Percentiles rank a stretch among this genome's conserved stretches.
Evolutionary conservation across 208 protist genomes (phyloP).

Genomic region (Acanthamoeba healyi): DNA sequence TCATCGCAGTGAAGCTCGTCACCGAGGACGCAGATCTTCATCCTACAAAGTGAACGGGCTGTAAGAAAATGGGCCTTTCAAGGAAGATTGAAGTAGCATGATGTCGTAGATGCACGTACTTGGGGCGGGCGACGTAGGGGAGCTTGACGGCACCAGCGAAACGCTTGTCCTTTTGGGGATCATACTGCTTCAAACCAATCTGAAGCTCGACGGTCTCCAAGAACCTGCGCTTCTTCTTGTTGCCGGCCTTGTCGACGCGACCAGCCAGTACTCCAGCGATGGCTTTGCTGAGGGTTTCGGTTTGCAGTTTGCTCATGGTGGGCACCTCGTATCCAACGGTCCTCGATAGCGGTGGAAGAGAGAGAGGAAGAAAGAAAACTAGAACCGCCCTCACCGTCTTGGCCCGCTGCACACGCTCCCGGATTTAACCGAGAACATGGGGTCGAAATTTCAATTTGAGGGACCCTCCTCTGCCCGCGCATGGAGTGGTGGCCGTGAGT

Average conservation of each 20-base stretch:
- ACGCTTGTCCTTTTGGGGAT: conserved; percentile 99
- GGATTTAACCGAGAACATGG: no score
- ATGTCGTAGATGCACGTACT: conserved; percentile 97
- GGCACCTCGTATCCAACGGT: neutral
- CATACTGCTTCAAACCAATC: conserved; percentile 99
- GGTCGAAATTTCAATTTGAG: no score
- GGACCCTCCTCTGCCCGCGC: no score
- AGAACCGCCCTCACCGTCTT: neutral
- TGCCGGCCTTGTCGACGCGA: conserved; percentile 43
- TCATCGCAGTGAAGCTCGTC: neutral
- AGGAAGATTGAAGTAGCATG: conserved; percentile 96
- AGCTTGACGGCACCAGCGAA: conserved; percentile 96
- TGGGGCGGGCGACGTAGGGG: conserved; percentile 94
- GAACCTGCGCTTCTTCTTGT: conserved; percentile 90
- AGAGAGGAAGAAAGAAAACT: conserved; percentile 53
- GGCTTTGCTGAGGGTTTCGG: conserved; percentile 73
- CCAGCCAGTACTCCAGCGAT: conserved; percentile 61
- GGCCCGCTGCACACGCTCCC: no score
- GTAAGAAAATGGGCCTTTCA: no score
- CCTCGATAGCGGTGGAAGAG: conserved; percentile 38
- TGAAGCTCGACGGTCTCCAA: conserved; percentile 99
- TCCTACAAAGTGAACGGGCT: neutral
- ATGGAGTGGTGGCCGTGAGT: no score
- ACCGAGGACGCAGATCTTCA: neutral
- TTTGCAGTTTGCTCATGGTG: conserved; percentile 74